phyloP scores from a whole-genome alignment of 2,329 filamentous ascomycete species.

The Coniochaeta sp. region DNA sequence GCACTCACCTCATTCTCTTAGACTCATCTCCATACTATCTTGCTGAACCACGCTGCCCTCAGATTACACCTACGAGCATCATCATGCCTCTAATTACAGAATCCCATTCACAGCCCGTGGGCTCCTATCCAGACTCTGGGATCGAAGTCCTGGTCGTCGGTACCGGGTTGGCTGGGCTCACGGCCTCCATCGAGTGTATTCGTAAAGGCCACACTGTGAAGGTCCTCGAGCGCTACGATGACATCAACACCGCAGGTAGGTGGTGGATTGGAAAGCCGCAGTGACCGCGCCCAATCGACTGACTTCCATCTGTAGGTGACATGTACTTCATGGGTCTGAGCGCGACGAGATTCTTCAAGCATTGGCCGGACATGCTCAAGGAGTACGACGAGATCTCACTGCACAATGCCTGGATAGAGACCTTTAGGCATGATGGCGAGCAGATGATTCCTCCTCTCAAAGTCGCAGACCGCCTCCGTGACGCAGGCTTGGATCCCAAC shows the following conservation, averaged over 20 bases:
- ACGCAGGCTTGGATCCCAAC: conserved; percentile 27
- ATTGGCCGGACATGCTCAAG: conserved; percentile 31
- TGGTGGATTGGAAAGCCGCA: conserved; percentile 1
- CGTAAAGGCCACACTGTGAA: conserved; percentile 49
- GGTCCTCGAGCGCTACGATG: conserved; percentile 36
- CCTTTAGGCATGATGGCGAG: conserved; percentile 44
- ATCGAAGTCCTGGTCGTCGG: conserved; percentile 46
- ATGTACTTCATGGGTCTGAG: conserved; percentile 54
- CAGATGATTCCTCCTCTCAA: conserved; percentile 37
- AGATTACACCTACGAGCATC: background rate
- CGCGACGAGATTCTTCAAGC: conserved; percentile 42
- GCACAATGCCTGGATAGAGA: conserved; percentile 47
- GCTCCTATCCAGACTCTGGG: conserved; percentile 37
- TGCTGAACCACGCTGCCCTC: background rate
- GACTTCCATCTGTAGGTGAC: conserved; percentile 25
- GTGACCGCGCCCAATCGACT: background rate
- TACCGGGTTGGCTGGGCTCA: conserved; percentile 51
- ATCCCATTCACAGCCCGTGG: conserved; percentile 31
- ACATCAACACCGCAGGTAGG: conserved; percentile 44
- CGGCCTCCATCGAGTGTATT: conserved; percentile 52
- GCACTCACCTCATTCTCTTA: background rate
- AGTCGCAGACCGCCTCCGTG: conserved; percentile 39
- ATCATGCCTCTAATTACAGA: background rate
- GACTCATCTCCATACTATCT: background rate
- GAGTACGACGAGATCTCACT: conserved; percentile 45